phyloP scores from a whole-genome alignment of 164 flowering plant genomes.

The Magnolia officinalis region DNA sequence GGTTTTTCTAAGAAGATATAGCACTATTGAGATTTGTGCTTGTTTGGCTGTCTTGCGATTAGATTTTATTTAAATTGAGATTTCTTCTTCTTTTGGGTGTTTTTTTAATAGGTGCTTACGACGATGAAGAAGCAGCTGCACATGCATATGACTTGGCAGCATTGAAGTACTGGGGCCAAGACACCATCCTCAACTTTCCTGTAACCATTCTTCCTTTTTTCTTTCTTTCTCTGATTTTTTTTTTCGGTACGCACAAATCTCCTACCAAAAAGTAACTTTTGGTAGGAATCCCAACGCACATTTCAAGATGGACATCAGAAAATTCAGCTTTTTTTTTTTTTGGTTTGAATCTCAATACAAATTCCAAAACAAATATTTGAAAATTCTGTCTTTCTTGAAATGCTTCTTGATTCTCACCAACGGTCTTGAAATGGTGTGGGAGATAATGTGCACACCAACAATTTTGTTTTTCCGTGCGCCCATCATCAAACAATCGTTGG shows the following conservation, averaged over 20 bases:
- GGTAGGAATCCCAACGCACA: not conserved
- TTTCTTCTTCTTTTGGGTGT: not conserved
- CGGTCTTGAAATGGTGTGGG: too few species aligned
- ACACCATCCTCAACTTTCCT: conserved; percentile 82
- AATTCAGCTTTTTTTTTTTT: too few species aligned
- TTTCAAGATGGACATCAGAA: too few species aligned
- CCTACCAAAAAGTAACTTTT: not conserved
- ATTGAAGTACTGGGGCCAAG: conserved; percentile 89
- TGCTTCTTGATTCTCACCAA: too few species aligned
- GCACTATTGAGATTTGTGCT: not conserved
- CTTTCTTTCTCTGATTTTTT: not conserved
- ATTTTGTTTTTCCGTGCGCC: too few species aligned
- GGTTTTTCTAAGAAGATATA: conserved; percentile 2
- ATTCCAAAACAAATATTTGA: too few species aligned
- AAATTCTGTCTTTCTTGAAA: too few species aligned
- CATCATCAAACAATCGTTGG: too few species aligned
- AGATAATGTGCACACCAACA: too few species aligned
- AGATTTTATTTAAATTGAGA: not conserved
- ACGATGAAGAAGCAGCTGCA: conserved; percentile 90
- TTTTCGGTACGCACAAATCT: not conserved
- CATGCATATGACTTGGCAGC: conserved; percentile 96
- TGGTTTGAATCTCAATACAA: too few species aligned
- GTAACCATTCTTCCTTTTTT: conserved; percentile 26
- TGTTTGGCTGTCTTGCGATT: not conserved
- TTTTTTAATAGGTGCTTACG: conserved; percentile 68